phyloP scores from a whole-genome alignment of 768 basidiomycete genomes.

The Hydnum rufescens region DNA sequence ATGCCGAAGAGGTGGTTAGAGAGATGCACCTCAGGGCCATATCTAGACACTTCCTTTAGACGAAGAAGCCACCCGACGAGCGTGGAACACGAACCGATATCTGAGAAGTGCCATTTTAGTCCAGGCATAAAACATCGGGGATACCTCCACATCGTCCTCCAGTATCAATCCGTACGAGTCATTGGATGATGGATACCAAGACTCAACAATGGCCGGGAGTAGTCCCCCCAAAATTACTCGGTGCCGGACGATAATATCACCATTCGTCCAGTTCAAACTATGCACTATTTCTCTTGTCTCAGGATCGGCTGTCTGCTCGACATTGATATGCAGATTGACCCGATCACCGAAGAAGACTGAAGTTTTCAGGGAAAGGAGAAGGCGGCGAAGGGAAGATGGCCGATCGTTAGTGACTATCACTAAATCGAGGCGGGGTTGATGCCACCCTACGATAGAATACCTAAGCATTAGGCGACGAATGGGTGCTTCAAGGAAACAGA shows the following conservation, averaged over 20 bases:
- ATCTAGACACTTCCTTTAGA: constrained; percentile 23
- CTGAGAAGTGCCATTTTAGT: constrained; percentile 56
- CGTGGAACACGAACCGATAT: constrained; percentile 33
- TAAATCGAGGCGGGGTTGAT: constrained; percentile 44
- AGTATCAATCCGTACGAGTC: constrained; percentile 61
- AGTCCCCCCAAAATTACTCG: constrained; percentile 64
- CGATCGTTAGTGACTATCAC: constrained; percentile 63
- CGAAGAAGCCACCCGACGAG: constrained; percentile 3
- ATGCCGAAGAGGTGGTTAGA: constrained; percentile 48
- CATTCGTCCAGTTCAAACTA: constrained; percentile 38
- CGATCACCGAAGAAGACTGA: constrained; percentile 50
- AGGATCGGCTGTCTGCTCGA: constrained; percentile 53
- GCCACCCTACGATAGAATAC: constrained; percentile 38
- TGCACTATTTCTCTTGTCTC: constrained; percentile 36
- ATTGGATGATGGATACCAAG: constrained; percentile 64
- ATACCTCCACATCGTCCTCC: constrained; percentile 76
- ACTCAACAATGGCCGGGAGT: constrained; percentile 67
- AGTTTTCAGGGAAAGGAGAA: constrained; percentile 37
- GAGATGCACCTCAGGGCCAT: constrained; percentile 26
- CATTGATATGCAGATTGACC: constrained; percentile 42
- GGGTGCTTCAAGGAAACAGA: constrained; percentile 9
- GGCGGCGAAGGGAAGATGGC: constrained; percentile 44
- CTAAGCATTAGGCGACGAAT: neutral
- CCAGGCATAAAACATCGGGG: constrained; percentile 74
- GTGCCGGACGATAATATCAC: constrained; percentile 40